Base-by-base conservation (phyloP, 768 basidiomycete species). In the Pleurotus pulmonarius region DNA sequence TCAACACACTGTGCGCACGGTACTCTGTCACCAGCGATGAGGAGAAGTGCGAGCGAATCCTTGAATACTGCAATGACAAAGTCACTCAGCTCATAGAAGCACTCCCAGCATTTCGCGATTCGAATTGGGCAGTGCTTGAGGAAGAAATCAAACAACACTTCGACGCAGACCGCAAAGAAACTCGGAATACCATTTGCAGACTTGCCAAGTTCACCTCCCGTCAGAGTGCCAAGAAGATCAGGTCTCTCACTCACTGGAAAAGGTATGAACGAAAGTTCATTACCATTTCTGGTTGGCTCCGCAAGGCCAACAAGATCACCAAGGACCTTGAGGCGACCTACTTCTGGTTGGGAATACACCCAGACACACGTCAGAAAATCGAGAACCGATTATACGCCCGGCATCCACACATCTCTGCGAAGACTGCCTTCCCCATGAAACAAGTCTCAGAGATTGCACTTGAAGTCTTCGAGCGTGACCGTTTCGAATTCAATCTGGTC, bases 321-420 rank as follows among this genome's bases (percentile, higher is more conserved):
- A 39, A 49, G 6, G 41, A 53, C 9, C 46, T 58, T 7, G 15
- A 60, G 25, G 34, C 51, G 15, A 52, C 46, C 29, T 61, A 60
- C 37, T 56, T 58, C 26, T 62, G 61, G 60, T 47, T 53, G 18
- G 61, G 60, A 26, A 40, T 55, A n/a, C 15, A 40, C 40, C 46
- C 20, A 26, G 15, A 18, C 15, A n/a, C 44, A 11, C 44, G 40
- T 16, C 20, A 44, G 18, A 25, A 40, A 15, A 15, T 55, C 16
- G 53, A 55, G 39, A 15, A 16, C 53, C 9, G 53, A 25, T 48
- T 37, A 34, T 48, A n/a, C n/a, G n/a, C n/a, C n/a, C n/a, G n/a
- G n/a, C n/a, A n/a, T n/a, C n/a, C n/a, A n/a, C n/a, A n/a, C n/a
- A n/a, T n/a, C n/a, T n/a, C n/a, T n/a, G n/a, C n/a, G n/a, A n/a